These are phyloP conservation scores for Leptographium lundbergii DNA, from an alignment of 2,329 filamentous ascomycete genomes.

Conservation along the genomic window DNA sequence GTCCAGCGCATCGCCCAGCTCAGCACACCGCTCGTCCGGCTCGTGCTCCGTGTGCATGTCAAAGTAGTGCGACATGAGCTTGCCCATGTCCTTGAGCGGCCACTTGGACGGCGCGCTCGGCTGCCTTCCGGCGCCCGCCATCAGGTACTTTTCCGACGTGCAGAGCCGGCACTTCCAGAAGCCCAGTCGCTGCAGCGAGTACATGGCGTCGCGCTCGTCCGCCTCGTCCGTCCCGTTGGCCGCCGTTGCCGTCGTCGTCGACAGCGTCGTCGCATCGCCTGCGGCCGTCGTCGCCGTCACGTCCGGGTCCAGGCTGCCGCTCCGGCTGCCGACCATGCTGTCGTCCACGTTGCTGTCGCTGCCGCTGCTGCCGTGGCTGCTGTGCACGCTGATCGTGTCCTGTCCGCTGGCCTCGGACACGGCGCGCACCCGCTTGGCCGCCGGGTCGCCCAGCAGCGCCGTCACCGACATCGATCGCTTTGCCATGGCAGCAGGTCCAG, in stretches of 20 bases:
- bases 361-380: background rate
- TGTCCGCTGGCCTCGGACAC: constrained; percentile 5
- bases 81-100: constrained; percentile 32
- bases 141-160: constrained; percentile 27
- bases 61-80: constrained; percentile 33
- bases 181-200: constrained; percentile 26
- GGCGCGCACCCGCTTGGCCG: constrained; percentile 4
- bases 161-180: constrained; percentile 34
- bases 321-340: constrained; percentile 2
- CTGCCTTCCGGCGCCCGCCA: constrained; percentile 26
- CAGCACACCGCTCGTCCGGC: constrained; percentile 26
- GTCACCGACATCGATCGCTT: background rate
- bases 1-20: constrained; percentile 28
- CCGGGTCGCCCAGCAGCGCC: background rate
- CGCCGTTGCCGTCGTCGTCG: too few relatives aligned
- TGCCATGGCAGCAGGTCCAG: too few relatives aligned
- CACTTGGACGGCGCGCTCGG: constrained; percentile 32
- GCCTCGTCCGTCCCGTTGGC: constrained; percentile 4
- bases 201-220: constrained; percentile 9
- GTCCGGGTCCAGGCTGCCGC: too few relatives aligned
- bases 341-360: background rate
- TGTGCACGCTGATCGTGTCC: constrained; percentile 9
- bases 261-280: too few relatives aligned
- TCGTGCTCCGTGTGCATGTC: constrained; percentile 33
- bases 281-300: too few relatives aligned